Conservation (phyloP, 2,329 filamentous ascomycete species). For the Xylaria digitata region DNA sequence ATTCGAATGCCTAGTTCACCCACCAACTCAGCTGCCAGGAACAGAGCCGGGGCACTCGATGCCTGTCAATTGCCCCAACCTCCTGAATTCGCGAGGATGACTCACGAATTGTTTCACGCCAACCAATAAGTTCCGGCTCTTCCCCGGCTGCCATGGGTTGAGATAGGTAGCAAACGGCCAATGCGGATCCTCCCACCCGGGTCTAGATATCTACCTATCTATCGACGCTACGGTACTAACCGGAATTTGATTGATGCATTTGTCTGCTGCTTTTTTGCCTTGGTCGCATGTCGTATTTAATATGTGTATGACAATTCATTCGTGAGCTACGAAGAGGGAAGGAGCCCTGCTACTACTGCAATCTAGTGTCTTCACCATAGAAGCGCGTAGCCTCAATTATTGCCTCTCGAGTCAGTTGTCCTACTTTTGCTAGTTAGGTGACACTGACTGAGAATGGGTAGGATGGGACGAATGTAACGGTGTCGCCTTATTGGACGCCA, state of each 20-base stretch:
- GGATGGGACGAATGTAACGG: constrained; percentile 26
- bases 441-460: constrained; percentile 11
- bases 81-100: constrained; percentile 45
- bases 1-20: constrained; percentile 12
- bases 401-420: background rate
- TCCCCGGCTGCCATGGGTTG: constrained; percentile 27
- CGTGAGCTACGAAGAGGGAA: background rate
- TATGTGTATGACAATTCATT: background rate
- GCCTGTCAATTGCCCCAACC: constrained; percentile 34
- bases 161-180: constrained; percentile 26
- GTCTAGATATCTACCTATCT: constrained; percentile 30
- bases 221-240: too few relatives aligned
- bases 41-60: constrained; percentile 27
- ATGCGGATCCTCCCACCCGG: constrained; percentile 35
- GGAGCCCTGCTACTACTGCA: background rate
- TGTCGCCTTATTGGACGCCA: constrained; percentile 29
- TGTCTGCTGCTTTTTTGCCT: constrained; percentile 4
- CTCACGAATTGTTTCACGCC: constrained; percentile 44
- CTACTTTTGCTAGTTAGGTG: constrained; percentile 8
- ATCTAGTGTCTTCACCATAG: background rate
- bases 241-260: constrained; percentile 16
- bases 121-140: constrained; percentile 26
- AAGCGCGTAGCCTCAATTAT: background rate
- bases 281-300: background rate
- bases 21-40: constrained; percentile 28